Evolutionary conservation across 306 rosid species (phyloP), one percentile per base, ranked within the genome.

Genomic region (Trifolium pratense): DNA sequence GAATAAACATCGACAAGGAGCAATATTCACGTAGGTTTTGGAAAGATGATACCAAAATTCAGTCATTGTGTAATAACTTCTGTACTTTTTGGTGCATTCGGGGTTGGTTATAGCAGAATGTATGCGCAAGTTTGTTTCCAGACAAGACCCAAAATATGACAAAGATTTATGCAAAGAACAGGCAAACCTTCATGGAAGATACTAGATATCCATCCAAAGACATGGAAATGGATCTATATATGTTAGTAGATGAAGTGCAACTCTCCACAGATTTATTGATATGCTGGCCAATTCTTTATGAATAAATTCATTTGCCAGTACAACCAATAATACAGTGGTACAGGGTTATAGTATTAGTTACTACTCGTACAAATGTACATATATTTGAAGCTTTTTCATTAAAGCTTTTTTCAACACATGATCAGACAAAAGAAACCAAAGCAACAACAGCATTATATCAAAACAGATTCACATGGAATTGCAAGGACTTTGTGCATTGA

Each of bases 401-500:
- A n/a, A n/a, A n/a, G n/a, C n/a, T n/a, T n/a, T n/a, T n/a, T 59
- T 37, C 10, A 71, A 52, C 48, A 52, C 16, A 40, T 9, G 31
- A 67, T 20, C 48, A 67, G 43, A 31, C 6, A 32, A 34, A 59
- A 62, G 32, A 56, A 13, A 48, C 52, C 34, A 32, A 29, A 16
- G 15, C 25, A 34, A 20, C 43, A 39, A 17, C 15, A 46, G 12
- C 60, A 73, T n/a, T 32, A 3, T 36, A 68, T 29, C 68, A 17
- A 55, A 68, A 55, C 11, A 26, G 14, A 57, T 14, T 75, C 29
- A 55, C 3, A 56, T 46, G 65, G 40, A 75, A 53, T 70, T 64
- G 40, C 57, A 70, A 53, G 13, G 23, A 12, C 37, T 58, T 43
- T 5, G 75, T 26, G 26, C 29, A 66, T 17, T 10, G 12, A 48